phyloP scores from a whole-genome alignment of 371 early-diverging fungal genomes.

The Capillidium heterosporum region DNA sequence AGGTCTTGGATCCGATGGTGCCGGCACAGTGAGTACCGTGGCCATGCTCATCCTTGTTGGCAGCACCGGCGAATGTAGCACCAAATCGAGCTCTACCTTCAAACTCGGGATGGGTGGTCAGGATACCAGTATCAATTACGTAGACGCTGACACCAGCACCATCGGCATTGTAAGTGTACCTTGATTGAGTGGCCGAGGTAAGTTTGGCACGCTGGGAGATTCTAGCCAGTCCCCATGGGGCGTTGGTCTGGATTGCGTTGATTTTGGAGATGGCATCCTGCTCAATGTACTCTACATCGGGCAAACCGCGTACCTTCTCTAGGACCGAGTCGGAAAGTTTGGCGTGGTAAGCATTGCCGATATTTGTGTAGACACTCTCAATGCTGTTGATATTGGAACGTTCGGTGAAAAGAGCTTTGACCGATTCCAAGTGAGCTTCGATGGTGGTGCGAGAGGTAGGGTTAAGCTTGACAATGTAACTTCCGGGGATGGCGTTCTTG shows the following conservation, averaged over 20 bases:
- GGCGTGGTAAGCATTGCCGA: not conserved
- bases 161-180: constrained; percentile 1
- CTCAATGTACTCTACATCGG: constrained; percentile 15
- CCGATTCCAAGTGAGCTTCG: not conserved
- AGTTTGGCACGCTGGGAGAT: no score
- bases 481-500: no score
- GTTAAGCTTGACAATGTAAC: not conserved
- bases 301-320: constrained; percentile 5
- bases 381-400: not conserved
- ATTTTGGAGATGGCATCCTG: constrained; percentile 11
- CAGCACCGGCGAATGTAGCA: constrained; percentile 3
- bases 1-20: no score
- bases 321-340: not conserved
- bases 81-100: constrained; percentile 21
- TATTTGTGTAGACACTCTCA: not conserved
- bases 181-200: no score
- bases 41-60: constrained; percentile 16
- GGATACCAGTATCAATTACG: no score
- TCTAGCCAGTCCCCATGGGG: constrained; percentile 14
- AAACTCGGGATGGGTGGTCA: constrained; percentile 32
- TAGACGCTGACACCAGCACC: constrained; percentile 26
- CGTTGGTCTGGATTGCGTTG: constrained; percentile 10
- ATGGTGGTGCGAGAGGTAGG: not conserved
- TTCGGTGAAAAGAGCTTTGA: not conserved
- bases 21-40: no score